Base-by-base conservation (phyloP, 306 rosid genomes). In the Vachellia pachyceras region DNA sequence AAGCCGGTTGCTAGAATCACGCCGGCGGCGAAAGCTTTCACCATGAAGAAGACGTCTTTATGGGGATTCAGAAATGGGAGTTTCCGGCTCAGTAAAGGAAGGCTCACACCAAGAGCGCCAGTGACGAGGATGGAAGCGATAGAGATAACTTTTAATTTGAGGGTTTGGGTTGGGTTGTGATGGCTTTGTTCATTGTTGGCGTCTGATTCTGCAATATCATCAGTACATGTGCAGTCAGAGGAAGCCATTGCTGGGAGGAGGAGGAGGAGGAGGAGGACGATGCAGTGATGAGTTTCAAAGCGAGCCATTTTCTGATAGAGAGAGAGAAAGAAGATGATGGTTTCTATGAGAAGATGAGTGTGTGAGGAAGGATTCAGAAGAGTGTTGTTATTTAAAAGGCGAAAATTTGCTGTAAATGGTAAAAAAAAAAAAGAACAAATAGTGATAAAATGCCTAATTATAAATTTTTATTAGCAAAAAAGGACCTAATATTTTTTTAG, bases 1-100 rank as follows among this genome's bases (percentile, higher is more conserved):
- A 94, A 92, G 1, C 94, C 98, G 29, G 98, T 94, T 6, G 97
- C 92, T 0, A 94, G 84, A 20, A 94, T 94, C 14, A 94, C 97
- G 0, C 98, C 97, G n/a, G 98, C 98, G 6, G 97, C 97, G 37
- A 94, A 92, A n/a, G 98, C 93, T 49, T 91, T 94, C 1, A 88
- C 85, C 0, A 87, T 88, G 10, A 88, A 80, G 66, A 94, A 88
- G 29, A 83, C 61, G 64, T 41, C 73, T 3, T 41, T 68, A 13
- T 68, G 52, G 35, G 73, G 73, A 10, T 68, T n/a, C 4, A 68
- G 36, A 41, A 13, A 10, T 20, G 73, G 73, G 52, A 68, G 13
- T 20, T 68, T 40, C 10, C 23, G 23, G 36, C 73, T 41, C 8
- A 68, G 52, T 4, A 68, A 41, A n/a, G 73, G 73, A 4, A 68